A percentile compares a stretch with the other conserved stretches of the same genome.
Evolutionary conservation across 139 green algal genomes (phyloP).

Genomic region (Asterochloris sp.): DNA sequence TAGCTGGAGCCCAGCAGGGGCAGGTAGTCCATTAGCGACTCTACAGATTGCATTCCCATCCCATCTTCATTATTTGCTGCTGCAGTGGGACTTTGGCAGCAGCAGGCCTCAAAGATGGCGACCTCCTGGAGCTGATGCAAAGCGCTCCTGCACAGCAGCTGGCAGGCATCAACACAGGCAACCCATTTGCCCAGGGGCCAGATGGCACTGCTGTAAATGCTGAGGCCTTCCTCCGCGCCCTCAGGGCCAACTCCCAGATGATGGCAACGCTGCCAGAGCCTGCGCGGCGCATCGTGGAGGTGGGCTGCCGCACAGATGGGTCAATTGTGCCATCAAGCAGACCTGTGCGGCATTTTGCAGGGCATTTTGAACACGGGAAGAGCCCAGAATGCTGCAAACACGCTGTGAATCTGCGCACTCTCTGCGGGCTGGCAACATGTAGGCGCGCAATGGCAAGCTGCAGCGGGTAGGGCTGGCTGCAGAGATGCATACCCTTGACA

Average conservation of each 20-base stretch:
- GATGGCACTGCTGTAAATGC: conserved; percentile 14
- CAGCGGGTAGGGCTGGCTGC: no score
- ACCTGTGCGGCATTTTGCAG: no score
- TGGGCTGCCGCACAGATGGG: no score
- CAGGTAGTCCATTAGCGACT: background rate
- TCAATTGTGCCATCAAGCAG: no score
- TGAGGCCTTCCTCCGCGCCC: conserved; percentile 10
- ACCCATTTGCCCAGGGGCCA: background rate
- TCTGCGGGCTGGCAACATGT: no score
- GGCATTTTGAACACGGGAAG: no score
- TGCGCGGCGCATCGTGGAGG: no score
- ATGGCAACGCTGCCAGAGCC: conserved; percentile 8
- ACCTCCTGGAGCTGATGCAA: conserved; percentile 60
- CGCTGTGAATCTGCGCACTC: no score
- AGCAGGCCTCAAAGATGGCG: conserved; percentile 44
- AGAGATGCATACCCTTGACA: no score
- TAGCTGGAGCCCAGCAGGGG: no score
- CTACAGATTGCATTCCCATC: background rate
- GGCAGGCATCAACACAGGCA: background rate
- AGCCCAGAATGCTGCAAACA: no score
- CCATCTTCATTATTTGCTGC: background rate
- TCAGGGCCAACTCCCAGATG: background rate
- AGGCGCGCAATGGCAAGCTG: no score
- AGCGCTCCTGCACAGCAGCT: background rate
- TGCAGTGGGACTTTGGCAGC: conserved; percentile 41